Base-by-base conservation (phyloP, 2,329 filamentous ascomycete species). In the Colletotrichum tropicicola region DNA sequence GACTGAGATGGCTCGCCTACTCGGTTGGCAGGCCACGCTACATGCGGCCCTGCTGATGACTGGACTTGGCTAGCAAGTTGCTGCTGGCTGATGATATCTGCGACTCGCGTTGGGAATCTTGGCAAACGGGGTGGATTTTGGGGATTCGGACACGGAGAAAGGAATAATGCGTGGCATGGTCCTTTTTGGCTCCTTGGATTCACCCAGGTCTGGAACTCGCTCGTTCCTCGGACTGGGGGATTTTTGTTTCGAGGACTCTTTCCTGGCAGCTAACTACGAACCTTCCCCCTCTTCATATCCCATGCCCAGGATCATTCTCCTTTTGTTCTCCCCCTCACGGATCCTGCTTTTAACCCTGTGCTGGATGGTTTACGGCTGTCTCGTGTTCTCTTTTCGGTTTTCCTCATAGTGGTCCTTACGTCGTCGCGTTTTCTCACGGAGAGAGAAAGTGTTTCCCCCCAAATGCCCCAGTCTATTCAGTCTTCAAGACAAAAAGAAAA, bases 131-230 rank as follows among this genome's bases (percentile, higher is more conserved):
- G 70, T 73, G 71, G 75, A 72, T 71, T 70, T 73, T 70, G 58
- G 75, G 74, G 75, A 77, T 74, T 78, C 76, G 71, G 73, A 69
- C 71, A 70, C 74, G 70, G 73, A 74, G 74, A 73, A 73, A 72
- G 73, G 76, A 77, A 77, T 54, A 76, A 76, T 78, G 74, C 74
- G 73, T 72, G 77, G 74, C 74, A 76, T 74, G 74, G 75, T 73
- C 68, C 70, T 25, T 51, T 32, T 59, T 61, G 59, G 35, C 53
- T 52, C 49, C 56, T 64, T 65, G 66, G 59, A 59, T 56, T 66
- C 41, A 53, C 27, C 65, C 51, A 21, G 32, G 44, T 56, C 56
- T 45, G 51, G 45, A 57, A 55, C 57, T 45, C 15, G 7, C n/a
- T n/a, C n/a, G n/a, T n/a, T n/a, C n/a, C n/a, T n/a, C n/a, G 45